A percentile compares a stretch with the other conserved stretches of the same genome.
Evolutionary conservation across 768 basidiomycete species (phyloP).

Genomic region (Amanita thiersii): DNA sequence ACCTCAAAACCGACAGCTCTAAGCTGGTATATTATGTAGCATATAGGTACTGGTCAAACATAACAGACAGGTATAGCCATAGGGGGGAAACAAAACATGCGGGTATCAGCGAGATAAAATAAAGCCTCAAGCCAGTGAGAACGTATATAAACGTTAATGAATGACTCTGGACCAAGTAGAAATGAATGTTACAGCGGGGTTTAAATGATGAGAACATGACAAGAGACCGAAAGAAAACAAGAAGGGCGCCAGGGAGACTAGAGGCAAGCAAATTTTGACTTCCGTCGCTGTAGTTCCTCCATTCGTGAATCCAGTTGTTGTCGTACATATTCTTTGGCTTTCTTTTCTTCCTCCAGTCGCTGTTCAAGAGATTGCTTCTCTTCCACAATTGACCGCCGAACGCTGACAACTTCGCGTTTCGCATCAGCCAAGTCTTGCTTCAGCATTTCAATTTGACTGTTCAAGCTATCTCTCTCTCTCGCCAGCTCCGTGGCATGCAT

Average conservation of each 20-base stretch:
- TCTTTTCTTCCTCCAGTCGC: constrained; percentile 78
- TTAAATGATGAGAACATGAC: neutral
- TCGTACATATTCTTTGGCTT: constrained; percentile 81
- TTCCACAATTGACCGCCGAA: constrained; percentile 75
- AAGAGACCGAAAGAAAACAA: constrained; percentile 7
- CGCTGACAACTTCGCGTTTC: constrained; percentile 70
- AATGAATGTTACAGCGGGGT: constrained; percentile 1
- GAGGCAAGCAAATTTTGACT: constrained; percentile 89
- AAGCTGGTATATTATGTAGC: constrained; percentile 12
- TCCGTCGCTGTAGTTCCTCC: constrained; percentile 78
- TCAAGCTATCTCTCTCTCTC: constrained; percentile 75
- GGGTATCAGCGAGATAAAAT: constrained; percentile 31
- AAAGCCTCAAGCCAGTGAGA: constrained; percentile 9
- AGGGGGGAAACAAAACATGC: constrained; percentile 24
- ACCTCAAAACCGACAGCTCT: neutral
- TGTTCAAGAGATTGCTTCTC: constrained; percentile 85
- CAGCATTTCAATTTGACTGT: constrained; percentile 53
- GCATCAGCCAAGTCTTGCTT: constrained; percentile 70
- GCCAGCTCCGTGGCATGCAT: constrained; percentile 90
- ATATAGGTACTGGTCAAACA: constrained; percentile 16
- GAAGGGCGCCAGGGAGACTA: constrained; percentile 27
- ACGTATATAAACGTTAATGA: constrained; percentile 18
- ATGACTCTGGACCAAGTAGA: constrained; percentile 24
- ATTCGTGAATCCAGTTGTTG: constrained; percentile 82
- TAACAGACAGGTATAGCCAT: constrained; percentile 22